Conservation (phyloP, 1,139 yeast species). For the Magnusiomyces magnusii region DNA sequence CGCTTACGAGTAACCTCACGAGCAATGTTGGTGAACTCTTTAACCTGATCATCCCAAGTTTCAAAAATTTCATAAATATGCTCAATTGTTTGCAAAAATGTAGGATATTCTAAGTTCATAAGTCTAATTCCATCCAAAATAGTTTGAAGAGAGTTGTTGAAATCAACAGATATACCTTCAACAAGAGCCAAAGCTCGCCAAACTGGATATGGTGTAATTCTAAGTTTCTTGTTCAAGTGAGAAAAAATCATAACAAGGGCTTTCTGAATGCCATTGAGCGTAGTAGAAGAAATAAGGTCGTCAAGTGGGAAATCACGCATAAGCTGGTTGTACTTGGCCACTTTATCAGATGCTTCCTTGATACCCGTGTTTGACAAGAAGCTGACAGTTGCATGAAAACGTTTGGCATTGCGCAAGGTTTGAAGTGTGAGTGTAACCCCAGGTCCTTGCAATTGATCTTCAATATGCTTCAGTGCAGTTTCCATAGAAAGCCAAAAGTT, state of each 20-base stretch:
- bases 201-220: conserved; percentile 58
- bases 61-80: conserved; percentile 33
- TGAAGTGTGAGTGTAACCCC: conserved; percentile 55
- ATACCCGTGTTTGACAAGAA: conserved; percentile 70
- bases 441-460: conserved; percentile 49
- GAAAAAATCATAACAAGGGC: conserved; percentile 46
- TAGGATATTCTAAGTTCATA: conserved; percentile 34
- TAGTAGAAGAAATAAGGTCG: conserved; percentile 47
- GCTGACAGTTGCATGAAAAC: conserved; percentile 71
- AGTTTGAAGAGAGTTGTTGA: conserved; percentile 33
- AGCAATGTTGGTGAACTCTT: conserved; percentile 51
- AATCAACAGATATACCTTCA: conserved; percentile 50
- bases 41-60: conserved; percentile 45
- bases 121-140: conserved; percentile 28
- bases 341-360: conserved; percentile 45
- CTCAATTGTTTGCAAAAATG: conserved; percentile 30
- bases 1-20: conserved; percentile 72
- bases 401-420: conserved; percentile 58
- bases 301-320: conserved; percentile 65
- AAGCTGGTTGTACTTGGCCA: conserved; percentile 52
- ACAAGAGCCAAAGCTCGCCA: conserved; percentile 54
- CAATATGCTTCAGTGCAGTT: conserved; percentile 47
- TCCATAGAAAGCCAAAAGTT: conserved; percentile 78
- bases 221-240: conserved; percentile 54
- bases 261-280: conserved; percentile 41